These are phyloP conservation scores for Fusarium newnesense DNA, from an alignment of 2,329 filamentous ascomycete genomes.

Conservation along the genomic window DNA sequence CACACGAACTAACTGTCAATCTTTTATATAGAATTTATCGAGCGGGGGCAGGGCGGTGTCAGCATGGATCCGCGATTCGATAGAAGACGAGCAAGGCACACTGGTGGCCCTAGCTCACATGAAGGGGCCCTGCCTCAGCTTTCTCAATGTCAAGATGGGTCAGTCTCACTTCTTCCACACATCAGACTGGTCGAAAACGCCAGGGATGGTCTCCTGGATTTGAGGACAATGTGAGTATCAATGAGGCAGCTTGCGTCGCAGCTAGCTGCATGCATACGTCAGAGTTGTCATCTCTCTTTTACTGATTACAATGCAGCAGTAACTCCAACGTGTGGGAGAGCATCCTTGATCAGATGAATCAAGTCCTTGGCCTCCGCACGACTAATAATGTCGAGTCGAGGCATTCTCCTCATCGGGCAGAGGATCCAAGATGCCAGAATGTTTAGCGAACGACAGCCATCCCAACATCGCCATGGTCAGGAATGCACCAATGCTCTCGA, in stretches of 20 bases:
- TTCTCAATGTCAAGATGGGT: background rate
- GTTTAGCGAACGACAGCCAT: too few species aligned
- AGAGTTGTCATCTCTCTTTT: background rate
- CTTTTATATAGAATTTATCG: slow-evolving; percentile 39
- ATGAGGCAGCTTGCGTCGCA: background rate
- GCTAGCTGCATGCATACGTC: background rate
- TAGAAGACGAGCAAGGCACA: slow-evolving; percentile 30
- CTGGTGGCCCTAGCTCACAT: background rate
- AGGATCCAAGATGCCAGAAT: too few species aligned
- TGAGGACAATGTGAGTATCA: background rate
- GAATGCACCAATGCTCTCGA: too few species aligned
- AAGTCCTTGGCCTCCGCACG: background rate
- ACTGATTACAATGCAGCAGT: background rate
- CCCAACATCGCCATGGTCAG: too few species aligned
- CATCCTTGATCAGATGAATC: background rate
- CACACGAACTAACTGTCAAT: slow-evolving; percentile 36
- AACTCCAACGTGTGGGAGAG: background rate
- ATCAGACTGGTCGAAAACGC: background rate
- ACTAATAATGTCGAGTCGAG: background rate
- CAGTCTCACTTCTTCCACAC: background rate
- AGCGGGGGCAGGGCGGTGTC: slow-evolving; percentile 37
- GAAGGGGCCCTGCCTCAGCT: background rate
- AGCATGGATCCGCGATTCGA: slow-evolving; percentile 39
- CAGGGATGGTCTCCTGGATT: background rate
- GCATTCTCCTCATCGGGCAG: background rate